Evolutionary conservation across 2,329 filamentous ascomycete species (phyloP).

Genomic region (Venturiaceae sp.): DNA sequence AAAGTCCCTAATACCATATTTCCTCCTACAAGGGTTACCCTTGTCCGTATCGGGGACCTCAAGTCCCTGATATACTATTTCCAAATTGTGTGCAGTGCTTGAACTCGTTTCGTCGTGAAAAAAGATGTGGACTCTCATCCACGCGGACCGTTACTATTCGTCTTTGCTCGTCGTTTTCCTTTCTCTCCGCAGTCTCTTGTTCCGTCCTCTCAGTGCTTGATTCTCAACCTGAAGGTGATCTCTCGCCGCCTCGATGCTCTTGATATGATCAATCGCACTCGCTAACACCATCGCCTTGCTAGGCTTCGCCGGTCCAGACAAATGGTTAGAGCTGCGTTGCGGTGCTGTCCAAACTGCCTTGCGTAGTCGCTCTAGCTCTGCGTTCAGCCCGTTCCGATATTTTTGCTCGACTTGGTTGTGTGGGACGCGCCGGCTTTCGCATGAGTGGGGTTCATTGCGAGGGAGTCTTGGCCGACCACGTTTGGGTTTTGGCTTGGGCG

Average conservation of each 20-base stretch:
- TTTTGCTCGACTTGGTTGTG: slow-evolving; percentile 38
- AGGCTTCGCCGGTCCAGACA: background rate
- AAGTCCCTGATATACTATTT: too few relatives aligned
- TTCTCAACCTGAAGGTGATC: background rate
- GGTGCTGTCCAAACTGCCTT: background rate
- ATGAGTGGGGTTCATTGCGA: background rate
- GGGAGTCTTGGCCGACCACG: background rate
- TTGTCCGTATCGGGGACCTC: too few relatives aligned
- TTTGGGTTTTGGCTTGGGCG: background rate
- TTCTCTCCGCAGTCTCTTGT: too few relatives aligned
- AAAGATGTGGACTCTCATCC: too few relatives aligned
- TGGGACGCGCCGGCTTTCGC: slow-evolving; percentile 26
- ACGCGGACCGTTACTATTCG: too few relatives aligned
- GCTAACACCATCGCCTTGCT: slow-evolving; percentile 1
- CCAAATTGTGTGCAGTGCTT: too few relatives aligned
- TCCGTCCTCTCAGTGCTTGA: background rate
- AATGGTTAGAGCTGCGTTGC: too few relatives aligned
- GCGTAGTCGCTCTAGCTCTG: slow-evolving; percentile 32
- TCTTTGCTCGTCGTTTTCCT: too few relatives aligned
- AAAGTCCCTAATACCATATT: too few relatives aligned
- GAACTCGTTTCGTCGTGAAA: too few relatives aligned
- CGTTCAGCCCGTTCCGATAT: slow-evolving; percentile 36
- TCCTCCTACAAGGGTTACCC: too few relatives aligned
- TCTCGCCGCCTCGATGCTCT: background rate
- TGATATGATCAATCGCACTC: background rate